phyloP scores from a whole-genome alignment of 768 basidiomycete genomes.

The Tylopilus sp. region DNA sequence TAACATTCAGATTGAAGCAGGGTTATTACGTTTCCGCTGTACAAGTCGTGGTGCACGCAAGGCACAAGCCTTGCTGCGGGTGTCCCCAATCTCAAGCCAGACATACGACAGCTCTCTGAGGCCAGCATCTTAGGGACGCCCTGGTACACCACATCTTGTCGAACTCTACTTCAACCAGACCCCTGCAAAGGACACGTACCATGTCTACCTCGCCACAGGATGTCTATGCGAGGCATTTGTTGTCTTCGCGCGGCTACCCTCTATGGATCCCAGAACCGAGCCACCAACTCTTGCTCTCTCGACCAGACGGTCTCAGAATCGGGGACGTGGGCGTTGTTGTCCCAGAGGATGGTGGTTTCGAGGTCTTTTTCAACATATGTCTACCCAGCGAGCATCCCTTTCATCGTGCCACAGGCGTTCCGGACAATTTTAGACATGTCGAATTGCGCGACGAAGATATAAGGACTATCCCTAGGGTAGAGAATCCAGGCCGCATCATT shows the following conservation, averaged over 20 bases:
- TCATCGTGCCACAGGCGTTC: conserved; percentile 16
- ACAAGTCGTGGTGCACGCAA: no score
- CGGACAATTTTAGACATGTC: conserved; percentile 22
- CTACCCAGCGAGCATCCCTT: conserved; percentile 27
- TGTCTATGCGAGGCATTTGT: conserved; percentile 17
- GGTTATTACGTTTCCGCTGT: no score
- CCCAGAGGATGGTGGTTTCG: background rate
- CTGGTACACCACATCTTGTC: no score
- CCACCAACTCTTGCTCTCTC: conserved; percentile 19
- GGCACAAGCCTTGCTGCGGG: no score
- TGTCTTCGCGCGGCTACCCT: conserved; percentile 26
- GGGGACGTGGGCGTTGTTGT: conserved; percentile 34
- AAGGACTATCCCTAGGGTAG: background rate
- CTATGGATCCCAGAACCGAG: conserved; percentile 32
- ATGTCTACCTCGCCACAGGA: conserved; percentile 5
- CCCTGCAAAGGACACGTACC: no score
- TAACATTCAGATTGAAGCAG: no score
- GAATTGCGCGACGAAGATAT: conserved; percentile 3
- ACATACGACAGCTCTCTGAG: no score
- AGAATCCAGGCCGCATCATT: conserved; percentile 6
- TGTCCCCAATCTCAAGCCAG: no score
- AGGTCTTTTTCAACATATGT: conserved; percentile 20
- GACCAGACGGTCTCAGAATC: conserved; percentile 26
- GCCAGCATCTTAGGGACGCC: no score
- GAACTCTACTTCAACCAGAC: no score